Evolutionary conservation across 768 basidiomycete genomes (phyloP).

Genomic region (Leccinum boreale): DNA sequence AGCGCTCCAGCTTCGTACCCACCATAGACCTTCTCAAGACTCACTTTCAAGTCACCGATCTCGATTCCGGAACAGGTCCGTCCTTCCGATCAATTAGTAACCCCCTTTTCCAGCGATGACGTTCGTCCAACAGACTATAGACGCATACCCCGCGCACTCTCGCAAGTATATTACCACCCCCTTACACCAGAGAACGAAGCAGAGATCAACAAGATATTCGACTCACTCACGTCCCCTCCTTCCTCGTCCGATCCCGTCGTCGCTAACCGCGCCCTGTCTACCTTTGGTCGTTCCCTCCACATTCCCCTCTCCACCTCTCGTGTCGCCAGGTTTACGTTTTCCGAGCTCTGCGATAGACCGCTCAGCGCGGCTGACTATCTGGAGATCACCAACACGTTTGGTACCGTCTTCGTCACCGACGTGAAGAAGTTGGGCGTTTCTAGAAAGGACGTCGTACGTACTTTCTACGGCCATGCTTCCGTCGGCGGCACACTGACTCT

Average conservation of each 20-base stretch:
- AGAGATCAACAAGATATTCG: slow-evolving; percentile 85
- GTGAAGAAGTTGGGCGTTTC: slow-evolving; percentile 86
- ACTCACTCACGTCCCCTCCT: slow-evolving; percentile 56
- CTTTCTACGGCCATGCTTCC: not conserved
- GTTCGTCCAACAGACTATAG: slow-evolving; percentile 73
- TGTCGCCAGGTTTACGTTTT: slow-evolving; percentile 84
- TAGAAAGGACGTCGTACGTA: slow-evolving; percentile 77
- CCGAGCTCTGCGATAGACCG: slow-evolving; percentile 83
- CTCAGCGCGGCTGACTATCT: slow-evolving; percentile 95
- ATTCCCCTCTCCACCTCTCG: slow-evolving; percentile 78
- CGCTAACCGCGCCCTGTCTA: slow-evolving; percentile 59
- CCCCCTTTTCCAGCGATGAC: not conserved
- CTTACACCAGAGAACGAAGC: slow-evolving; percentile 57
- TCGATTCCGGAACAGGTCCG: slow-evolving; percentile 91
- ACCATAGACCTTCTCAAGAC: slow-evolving; percentile 91
- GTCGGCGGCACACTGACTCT: not conserved
- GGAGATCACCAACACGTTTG: slow-evolving; percentile 85
- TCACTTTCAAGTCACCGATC: slow-evolving; percentile 82
- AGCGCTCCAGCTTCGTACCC: slow-evolving; percentile 90
- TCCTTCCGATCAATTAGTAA: slow-evolving; percentile 10
- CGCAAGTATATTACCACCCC: slow-evolving; percentile 90
- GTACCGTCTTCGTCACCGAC: slow-evolving; percentile 82
- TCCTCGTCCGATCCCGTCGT: slow-evolving; percentile 49
- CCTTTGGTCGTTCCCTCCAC: slow-evolving; percentile 86
- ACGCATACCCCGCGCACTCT: slow-evolving; percentile 87